Base-by-base conservation (phyloP, 2,329 filamentous ascomycete species). In the Paramyrothecium roridum region DNA sequence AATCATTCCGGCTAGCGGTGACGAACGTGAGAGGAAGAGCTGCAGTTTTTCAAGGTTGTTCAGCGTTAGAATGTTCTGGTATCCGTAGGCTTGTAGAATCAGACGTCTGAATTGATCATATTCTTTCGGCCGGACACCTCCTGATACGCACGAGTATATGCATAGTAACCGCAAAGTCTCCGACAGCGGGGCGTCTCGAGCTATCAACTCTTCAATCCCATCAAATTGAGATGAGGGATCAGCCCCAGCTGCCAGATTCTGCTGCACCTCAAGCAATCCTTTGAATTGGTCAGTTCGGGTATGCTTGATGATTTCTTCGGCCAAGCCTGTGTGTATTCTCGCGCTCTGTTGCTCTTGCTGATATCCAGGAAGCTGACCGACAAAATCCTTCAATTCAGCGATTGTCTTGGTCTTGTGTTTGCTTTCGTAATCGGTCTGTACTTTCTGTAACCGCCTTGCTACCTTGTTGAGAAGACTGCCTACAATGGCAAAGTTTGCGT, bases 401-500 rank as follows among this genome's bases (percentile, higher is more conserved):
- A 95, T 92, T 2, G 90, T 93, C 70, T 95, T 96, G 4, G 90
- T 89, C 50, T 85, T 85, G 70, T 96, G 91, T 58, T 93, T 89
- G 67, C 95, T 91, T 67, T 98, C 92, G 69, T 96, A 96, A 67
- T 97, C 93, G 63, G 73, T 80, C 78, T 90, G 90, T 16, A 99
- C 91, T 65, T 76, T 81, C 78, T 90, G 90, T 22, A 99, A 78
- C 13, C 93, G 87, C 30, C 92, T 86, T 4, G 95, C 96, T 13
- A 96, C 90, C 69, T 93, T 93, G 72, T 97, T 96, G 58, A 99
- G 80, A 10, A 96, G 77, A 52, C 86, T 87, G 16, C 95, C 95
- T 43, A 99, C 92, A 54, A 96, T 92, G 37, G 93, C 93, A 70
- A 98, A 99, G 69, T 99, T 99, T 45, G 90, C 87, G 69, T 98